A percentile compares a stretch with the other conserved stretches of the same genome.
phyloP scores from a whole-genome alignment of 495 filamentous ascomycete species.

The Elasticomyces elasticus region DNA sequence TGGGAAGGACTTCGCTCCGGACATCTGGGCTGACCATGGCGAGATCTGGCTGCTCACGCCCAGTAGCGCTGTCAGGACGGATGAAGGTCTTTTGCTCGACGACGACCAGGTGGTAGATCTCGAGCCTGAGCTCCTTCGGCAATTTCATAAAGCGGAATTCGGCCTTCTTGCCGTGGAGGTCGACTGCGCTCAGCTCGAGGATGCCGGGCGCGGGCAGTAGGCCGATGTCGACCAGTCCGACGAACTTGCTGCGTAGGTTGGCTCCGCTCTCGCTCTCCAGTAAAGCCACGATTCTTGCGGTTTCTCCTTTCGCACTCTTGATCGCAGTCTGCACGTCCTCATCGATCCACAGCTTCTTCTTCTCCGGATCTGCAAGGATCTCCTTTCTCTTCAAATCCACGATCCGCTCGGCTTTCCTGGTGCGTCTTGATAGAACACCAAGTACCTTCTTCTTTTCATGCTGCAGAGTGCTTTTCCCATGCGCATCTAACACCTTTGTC shows the following conservation, averaged over 20 bases:
- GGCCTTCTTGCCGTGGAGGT: not conserved
- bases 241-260: not conserved
- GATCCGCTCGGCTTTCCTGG: not conserved
- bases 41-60: slow-evolving; percentile 17
- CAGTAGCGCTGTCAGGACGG: slow-evolving; percentile 1
- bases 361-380: not conserved
- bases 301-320: not conserved
- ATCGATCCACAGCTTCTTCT: not conserved
- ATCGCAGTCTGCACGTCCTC: not conserved
- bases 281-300: not conserved
- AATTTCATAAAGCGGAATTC: slow-evolving; percentile 10
- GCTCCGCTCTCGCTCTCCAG: not conserved
- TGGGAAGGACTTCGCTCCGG: slow-evolving; percentile 13
- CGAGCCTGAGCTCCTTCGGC: not conserved
- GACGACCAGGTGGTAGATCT: slow-evolving; percentile 7
- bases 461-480: not conserved
- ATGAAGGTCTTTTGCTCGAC: slow-evolving; percentile 11
- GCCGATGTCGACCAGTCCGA: not conserved
- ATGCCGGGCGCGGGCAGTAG: not conserved
- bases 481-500: not conserved
- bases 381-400: not conserved
- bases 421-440: slow-evolving; percentile 2
- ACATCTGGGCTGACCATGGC: slow-evolving; percentile 13
- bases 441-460: not conserved
- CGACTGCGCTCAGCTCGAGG: not conserved